These are phyloP conservation scores for Trichoderma aggressivum DNA, from an alignment of 2,329 filamentous ascomycete genomes.

Conservation along the genomic window DNA sequence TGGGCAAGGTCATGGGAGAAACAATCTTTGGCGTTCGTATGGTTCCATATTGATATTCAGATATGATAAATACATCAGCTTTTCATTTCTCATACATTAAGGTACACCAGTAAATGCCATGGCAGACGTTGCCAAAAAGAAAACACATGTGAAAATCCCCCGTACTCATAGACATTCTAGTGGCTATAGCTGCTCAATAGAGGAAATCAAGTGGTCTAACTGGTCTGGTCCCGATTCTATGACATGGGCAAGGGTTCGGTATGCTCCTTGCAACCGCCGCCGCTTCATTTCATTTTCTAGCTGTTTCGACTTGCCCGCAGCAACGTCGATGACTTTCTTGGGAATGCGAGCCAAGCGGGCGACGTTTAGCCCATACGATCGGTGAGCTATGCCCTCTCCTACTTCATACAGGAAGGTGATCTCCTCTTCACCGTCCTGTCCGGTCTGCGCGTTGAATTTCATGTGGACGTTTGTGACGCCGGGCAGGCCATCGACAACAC, in stretches of 20 bases:
- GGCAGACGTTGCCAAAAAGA: background rate
- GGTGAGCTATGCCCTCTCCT: constrained; percentile 83
- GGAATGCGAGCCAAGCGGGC: constrained; percentile 82
- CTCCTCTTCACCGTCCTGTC: constrained; percentile 59
- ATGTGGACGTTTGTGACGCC: constrained; percentile 89
- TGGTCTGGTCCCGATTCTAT: constrained; percentile 38
- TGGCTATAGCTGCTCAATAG: constrained; percentile 57
- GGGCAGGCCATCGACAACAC: constrained; percentile 64
- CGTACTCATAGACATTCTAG: background rate
- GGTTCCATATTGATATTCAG: constrained; percentile 2
- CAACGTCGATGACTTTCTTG: constrained; percentile 70
- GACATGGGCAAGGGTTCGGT: constrained; percentile 42
- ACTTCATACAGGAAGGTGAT: constrained; percentile 96
- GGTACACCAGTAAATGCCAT: background rate
- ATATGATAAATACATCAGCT: constrained; percentile 12
- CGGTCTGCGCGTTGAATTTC: constrained; percentile 62
- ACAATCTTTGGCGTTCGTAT: constrained; percentile 16
- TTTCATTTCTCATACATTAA: background rate
- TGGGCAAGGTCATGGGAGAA: background rate
- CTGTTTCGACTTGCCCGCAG: constrained; percentile 72
- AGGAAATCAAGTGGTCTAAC: constrained; percentile 51
- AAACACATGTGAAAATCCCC: background rate
- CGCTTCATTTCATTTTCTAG: constrained; percentile 70
- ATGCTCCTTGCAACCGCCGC: constrained; percentile 56
- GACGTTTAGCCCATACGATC: constrained; percentile 92